Percentiles rank a stretch among this genome's conserved stretches.
Evolutionary conservation across 1,139 yeast species (phyloP).

Genomic region (Protomyces pachydermus): DNA sequence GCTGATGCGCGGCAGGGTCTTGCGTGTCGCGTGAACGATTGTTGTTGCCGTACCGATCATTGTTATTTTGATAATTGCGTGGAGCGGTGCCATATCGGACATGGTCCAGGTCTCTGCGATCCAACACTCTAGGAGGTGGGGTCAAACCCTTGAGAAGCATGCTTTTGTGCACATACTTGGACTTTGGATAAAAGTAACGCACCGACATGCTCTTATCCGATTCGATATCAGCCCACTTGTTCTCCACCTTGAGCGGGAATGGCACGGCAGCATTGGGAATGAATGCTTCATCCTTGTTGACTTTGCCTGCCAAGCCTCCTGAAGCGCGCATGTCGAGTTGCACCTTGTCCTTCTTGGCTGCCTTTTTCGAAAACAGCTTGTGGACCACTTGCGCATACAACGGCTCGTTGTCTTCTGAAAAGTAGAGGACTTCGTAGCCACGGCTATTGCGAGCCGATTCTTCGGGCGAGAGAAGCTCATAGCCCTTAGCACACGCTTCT

Average conservation of each 20-base stretch:
- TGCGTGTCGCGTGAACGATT: conserved; percentile 14
- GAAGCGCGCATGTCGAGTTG: conserved; percentile 25
- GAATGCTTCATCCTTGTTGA: conserved; percentile 46
- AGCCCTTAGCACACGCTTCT: conserved; percentile 60
- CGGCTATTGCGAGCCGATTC: conserved; percentile 59
- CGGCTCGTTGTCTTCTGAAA: conserved; percentile 34
- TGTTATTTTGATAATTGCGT: background rate
- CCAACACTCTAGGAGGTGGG: conserved; percentile 15
- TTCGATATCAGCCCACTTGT: conserved; percentile 45
- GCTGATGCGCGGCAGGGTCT: conserved; percentile 15
- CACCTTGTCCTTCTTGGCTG: conserved; percentile 37
- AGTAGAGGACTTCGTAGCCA: conserved; percentile 40
- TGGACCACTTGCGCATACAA: conserved; percentile 35
- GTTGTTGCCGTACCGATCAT: conserved; percentile 25
- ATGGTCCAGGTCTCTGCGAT: conserved; percentile 16
- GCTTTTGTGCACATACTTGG: conserved; percentile 50
- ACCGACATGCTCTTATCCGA: conserved; percentile 54
- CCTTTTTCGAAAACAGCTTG: conserved; percentile 32
- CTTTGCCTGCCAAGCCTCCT: conserved; percentile 62
- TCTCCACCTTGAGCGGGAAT: conserved; percentile 59
- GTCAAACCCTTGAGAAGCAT: conserved; percentile 68
- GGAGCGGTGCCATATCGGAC: conserved; percentile 23
- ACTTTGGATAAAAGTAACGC: conserved; percentile 53
- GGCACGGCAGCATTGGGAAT: conserved; percentile 46
- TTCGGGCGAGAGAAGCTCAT: conserved; percentile 58